A percentile compares a stretch with the other conserved stretches of the same genome.
phyloP scores from a whole-genome alignment of 371 early-diverging fungal species.

The Vairimorpha necatrix region DNA sequence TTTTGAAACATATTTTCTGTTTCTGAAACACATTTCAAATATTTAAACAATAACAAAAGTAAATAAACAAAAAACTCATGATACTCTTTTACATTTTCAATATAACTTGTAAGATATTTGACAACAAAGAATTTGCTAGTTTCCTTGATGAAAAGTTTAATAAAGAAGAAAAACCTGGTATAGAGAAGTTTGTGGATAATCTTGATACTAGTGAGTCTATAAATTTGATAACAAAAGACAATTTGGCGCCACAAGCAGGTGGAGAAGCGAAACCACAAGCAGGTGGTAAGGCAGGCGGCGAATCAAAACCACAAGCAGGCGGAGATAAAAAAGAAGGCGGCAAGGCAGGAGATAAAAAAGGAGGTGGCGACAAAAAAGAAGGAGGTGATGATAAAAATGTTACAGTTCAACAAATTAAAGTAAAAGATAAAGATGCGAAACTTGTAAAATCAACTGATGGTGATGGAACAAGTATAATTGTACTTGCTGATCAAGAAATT shows the following conservation, averaged over 20 bases:
- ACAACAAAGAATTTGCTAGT: background rate
- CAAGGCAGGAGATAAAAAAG: background rate
- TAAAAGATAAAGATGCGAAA: constrained; percentile 10
- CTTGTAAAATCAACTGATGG: background rate
- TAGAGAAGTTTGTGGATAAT: background rate
- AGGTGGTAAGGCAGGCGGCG: background rate
- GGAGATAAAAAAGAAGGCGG: background rate
- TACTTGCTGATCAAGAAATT: background rate
- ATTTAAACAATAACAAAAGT: too few relatives aligned
- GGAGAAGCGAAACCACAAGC: background rate
- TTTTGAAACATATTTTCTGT: too few relatives aligned
- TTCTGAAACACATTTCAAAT: background rate
- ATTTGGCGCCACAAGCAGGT: background rate
- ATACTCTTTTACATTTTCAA: background rate
- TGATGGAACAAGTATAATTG: background rate
- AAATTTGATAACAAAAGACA: background rate
- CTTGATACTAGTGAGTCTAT: background rate
- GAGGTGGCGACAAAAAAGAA: background rate
- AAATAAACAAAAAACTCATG: background rate
- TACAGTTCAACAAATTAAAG: background rate
- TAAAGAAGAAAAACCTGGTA: background rate
- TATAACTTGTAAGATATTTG: constrained; percentile 1
- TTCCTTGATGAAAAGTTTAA: background rate
- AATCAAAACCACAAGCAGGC: background rate
- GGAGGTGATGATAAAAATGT: background rate